A percentile compares a stretch with the other conserved stretches of the same genome.
Evolutionary conservation across 768 basidiomycete species (phyloP).

Genomic region (Boletellus sp.): DNA sequence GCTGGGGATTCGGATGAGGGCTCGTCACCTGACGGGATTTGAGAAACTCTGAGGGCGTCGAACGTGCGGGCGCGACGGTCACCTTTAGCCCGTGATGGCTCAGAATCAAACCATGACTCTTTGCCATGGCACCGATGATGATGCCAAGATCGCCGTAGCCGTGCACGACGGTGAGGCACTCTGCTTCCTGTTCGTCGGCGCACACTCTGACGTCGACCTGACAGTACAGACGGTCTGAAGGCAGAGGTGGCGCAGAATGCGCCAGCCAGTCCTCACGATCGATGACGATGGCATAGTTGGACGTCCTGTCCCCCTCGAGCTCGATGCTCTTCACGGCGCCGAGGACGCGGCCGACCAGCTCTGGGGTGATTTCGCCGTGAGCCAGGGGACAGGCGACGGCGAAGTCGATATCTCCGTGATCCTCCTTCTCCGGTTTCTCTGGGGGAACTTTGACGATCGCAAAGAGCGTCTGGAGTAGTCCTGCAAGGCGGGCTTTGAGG

Average conservation of each 20-base stretch:
- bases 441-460: conserved; percentile 48
- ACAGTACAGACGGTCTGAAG: conserved; percentile 21
- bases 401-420: conserved; percentile 71
- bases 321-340: conserved; percentile 47
- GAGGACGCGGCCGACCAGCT: conserved; percentile 37
- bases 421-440: conserved; percentile 62
- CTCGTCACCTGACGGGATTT: conserved; percentile 27
- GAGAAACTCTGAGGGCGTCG: not conserved
- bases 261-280: conserved; percentile 37
- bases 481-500: conserved; percentile 44
- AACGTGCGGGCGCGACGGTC: not conserved
- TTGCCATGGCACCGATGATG: conserved; percentile 57
- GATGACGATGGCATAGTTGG: conserved; percentile 59
- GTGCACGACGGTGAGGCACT: conserved; percentile 51
- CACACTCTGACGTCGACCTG: conserved; percentile 70
- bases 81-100: conserved; percentile 61
- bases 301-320: conserved; percentile 51
- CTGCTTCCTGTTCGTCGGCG: conserved; percentile 44
- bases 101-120: conserved; percentile 47
- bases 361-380: conserved; percentile 29
- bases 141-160: conserved; percentile 72
- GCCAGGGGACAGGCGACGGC: conserved; percentile 47
- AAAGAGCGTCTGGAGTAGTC: conserved; percentile 46
- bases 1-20: conserved; percentile 34
- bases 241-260: conserved; percentile 4